Evolutionary conservation across 2,329 filamentous ascomycete species (phyloP), one percentile per base, ranked within the genome.

Genomic region (Trichoderma harzianum): DNA sequence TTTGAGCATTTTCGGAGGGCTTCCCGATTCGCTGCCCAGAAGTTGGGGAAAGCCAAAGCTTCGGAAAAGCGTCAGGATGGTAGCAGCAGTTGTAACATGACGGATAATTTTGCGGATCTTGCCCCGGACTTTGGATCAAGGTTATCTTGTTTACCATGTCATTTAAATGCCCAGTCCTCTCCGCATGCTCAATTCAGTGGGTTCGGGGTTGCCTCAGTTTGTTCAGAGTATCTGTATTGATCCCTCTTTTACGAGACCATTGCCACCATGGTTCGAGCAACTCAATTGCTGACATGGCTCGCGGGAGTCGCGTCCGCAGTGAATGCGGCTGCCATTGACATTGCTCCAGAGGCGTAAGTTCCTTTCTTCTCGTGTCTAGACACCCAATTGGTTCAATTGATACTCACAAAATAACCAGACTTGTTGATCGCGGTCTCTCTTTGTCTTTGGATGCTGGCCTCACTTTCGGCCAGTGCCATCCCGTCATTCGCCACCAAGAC

Each of bases 221-320:
- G 43, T 21, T 55, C 21, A 12, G 47, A 32, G 39, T 63, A 5
- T 24, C 18, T 18, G 3, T 4, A 34, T 28, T 53, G 18, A 51
- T 39, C 16, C 32, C 18, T 30, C 26, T 28, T 7, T 36, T 34
- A 16, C 34, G 30, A 64, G 26, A 53, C 12, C 36, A 21, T 6
- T 18, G 12, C 24, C 43, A 63, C 63, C 68, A 71, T 60, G 53
- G 69, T 71, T 67, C 51, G 61, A 32, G 62, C 30, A 21, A 67
- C 34, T 16, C 61, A 61, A 18, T 60, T 63, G 62, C 18, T 71
- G 34, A n/a, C 62, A 60, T 71, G 69, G 69, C 69, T 71, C 53
- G 53, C 51, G 12, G 63, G 68, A 34, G 68, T 43, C 30, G 12
- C 68, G 11, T 70, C 68, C 30, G 47, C 47, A 53, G 68, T 64